These are phyloP conservation scores for Aureobasidium sp. DNA, from an alignment of 2,329 filamentous ascomycete genomes.

Conservation along the genomic window DNA sequence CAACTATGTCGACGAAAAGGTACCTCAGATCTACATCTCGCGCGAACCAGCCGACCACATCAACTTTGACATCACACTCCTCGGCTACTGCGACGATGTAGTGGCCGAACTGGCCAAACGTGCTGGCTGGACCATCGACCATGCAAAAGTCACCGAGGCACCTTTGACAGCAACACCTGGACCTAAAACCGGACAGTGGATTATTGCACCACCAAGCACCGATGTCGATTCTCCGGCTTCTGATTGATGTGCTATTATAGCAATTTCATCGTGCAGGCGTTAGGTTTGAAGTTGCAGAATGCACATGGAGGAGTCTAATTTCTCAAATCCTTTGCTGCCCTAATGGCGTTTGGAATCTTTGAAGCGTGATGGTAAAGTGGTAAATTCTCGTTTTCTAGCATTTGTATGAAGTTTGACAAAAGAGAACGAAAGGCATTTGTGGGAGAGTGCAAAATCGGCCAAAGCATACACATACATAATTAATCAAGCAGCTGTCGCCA, in stretches of 20 bases:
- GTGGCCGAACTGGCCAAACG: slow-evolving; percentile 78
- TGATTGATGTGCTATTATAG: not conserved
- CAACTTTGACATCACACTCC: slow-evolving; percentile 90
- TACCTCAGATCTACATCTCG: slow-evolving; percentile 31
- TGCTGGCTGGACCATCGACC: slow-evolving; percentile 64
- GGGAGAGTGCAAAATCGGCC: too few species aligned
- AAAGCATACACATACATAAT: too few species aligned
- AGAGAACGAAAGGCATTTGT: too few species aligned
- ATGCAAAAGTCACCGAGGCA: slow-evolving; percentile 1
- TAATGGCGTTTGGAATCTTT: too few species aligned
- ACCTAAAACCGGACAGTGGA: not conserved
- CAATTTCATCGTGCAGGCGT: not conserved
- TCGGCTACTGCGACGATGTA: slow-evolving; percentile 91
- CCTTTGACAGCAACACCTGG: not conserved
- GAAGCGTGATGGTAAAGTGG: too few species aligned
- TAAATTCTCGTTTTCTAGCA: too few species aligned
- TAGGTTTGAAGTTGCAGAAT: not conserved
- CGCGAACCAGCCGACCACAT: slow-evolving; percentile 69
- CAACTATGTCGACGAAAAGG: slow-evolving; percentile 25
- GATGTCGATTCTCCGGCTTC: not conserved
- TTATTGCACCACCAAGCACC: not conserved
- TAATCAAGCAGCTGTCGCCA: too few species aligned
- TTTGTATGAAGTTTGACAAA: too few species aligned
- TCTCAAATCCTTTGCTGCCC: too few species aligned
- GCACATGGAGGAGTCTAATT: too few species aligned